These are phyloP conservation scores for Botrytis deweyae DNA, from an alignment of 2,329 filamentous ascomycete species.

Conservation along the genomic window DNA sequence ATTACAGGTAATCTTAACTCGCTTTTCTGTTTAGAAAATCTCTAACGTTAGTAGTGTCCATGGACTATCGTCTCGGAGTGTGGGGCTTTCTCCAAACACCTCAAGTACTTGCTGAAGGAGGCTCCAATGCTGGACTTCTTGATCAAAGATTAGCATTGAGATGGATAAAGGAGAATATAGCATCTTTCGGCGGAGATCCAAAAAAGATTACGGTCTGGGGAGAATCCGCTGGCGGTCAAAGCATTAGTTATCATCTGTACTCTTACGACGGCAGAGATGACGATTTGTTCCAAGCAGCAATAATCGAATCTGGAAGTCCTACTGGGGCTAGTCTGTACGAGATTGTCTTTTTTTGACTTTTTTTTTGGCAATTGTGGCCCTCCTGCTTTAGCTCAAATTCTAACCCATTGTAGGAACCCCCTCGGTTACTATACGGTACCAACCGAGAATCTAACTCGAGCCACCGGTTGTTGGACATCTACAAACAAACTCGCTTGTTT, in stretches of 20 bases:
- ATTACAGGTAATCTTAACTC: constrained; percentile 43
- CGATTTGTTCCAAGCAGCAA: constrained; percentile 53
- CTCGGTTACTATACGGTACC: constrained; percentile 40
- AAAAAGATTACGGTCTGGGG: constrained; percentile 44
- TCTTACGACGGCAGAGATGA: constrained; percentile 57
- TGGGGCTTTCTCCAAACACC: constrained; percentile 67
- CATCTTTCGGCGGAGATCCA: constrained; percentile 45
- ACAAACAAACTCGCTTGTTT: constrained; percentile 31
- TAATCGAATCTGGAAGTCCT: constrained; percentile 51
- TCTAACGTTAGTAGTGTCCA: constrained; percentile 44
- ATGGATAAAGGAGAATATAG: constrained; percentile 60
- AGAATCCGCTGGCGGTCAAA: constrained; percentile 52
- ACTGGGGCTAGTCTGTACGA: constrained; percentile 23
- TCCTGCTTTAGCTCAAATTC: no score
- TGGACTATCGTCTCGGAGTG: constrained; percentile 62
- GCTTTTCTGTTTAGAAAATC: neutral
- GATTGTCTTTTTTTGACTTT: no score
- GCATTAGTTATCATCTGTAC: constrained; percentile 53
- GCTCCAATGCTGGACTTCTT: constrained; percentile 65
- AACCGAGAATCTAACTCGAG: constrained; percentile 42
- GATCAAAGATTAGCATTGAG: constrained; percentile 57
- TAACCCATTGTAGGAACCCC: constrained; percentile 26
- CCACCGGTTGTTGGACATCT: constrained; percentile 29
- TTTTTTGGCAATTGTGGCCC: neutral
- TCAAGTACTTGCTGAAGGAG: constrained; percentile 47